Evolutionary conservation across 2,329 filamentous ascomycete genomes (phyloP), one percentile per base, ranked within the genome.

Genomic region (Cytospora piceae): DNA sequence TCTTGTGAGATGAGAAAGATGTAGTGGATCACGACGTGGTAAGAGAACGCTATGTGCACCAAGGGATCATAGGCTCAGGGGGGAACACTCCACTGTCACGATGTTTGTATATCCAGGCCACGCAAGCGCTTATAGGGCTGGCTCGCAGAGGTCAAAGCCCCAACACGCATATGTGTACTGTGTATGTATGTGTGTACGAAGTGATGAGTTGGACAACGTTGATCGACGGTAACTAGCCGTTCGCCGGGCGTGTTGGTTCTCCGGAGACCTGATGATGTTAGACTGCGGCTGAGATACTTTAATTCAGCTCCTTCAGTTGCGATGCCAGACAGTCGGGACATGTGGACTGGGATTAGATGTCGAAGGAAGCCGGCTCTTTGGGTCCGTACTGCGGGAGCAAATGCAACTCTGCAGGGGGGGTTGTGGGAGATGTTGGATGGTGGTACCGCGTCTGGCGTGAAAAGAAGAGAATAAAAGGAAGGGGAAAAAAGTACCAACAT

Each of bases 51-150:
- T 62, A 37, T 63, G 66, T 52, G 55, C 66, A 31, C 37, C 22
- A 49, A 58, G 63, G 42, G 66, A 53, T 63, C 66, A 34, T 24
- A 59, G 55, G 24, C 37, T 55, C 39, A 67, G 66, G 66, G 63
- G 63, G 60, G 51, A 42, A 4, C 42, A 49, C 57, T 60, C 57
- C 61, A 58, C 61, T 61, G 53, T 61, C 65, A 61, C 65, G 53
- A 67, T 61, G 31, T 57, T 37, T 57, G 65, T 11, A 53, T 61
- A 61, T 49, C 42, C 27, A 24, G 51, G 65, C 63, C 61, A 57
- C 65, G 65, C 61, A 67, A 64, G 57, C 65, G 24, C 20, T 32
- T 20, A 29, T 52, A 27, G 51, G 17, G 20, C 39, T 46, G 39
- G 7, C 20, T 20, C 20, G 9, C 20, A 12, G 11, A 49, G 42